Evolutionary conservation across 2,329 filamentous ascomycete species (phyloP).

Genomic region (Cercospora nicotianae): DNA sequence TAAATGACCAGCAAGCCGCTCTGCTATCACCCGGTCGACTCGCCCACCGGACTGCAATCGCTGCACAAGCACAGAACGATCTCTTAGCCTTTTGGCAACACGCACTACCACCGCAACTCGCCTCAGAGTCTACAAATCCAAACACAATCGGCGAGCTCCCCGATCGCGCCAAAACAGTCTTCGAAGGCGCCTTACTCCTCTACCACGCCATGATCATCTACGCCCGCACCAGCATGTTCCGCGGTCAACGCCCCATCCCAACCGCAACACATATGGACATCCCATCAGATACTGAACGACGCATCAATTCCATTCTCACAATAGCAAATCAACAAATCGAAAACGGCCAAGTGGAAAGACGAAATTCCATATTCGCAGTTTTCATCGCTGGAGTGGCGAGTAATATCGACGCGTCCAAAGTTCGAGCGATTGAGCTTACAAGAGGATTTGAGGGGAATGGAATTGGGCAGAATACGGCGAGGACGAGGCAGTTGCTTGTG

Average conservation of each 20-base stretch:
- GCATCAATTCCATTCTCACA: constrained; percentile 48
- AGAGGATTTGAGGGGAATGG: constrained; percentile 48
- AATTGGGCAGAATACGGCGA: constrained; percentile 51
- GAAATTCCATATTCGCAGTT: constrained; percentile 54
- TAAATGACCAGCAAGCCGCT: constrained; percentile 3
- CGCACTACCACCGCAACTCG: constrained; percentile 33
- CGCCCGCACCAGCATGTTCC: constrained; percentile 56
- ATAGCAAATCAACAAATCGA: constrained; percentile 46
- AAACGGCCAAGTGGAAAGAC: constrained; percentile 43
- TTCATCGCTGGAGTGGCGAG: constrained; percentile 55
- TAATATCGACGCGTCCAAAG: constrained; percentile 45
- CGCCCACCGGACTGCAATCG: constrained; percentile 32
- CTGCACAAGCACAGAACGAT: constrained; percentile 33
- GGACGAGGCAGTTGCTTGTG: constrained; percentile 49
- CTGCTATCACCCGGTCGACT: constrained; percentile 25
- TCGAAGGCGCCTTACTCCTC: constrained; percentile 50
- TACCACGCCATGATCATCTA: constrained; percentile 54
- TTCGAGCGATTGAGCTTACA: constrained; percentile 51
- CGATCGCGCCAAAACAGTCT: constrained; percentile 29
- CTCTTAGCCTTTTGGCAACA: constrained; percentile 34
- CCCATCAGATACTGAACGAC: constrained; percentile 47
- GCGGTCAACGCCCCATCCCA: constrained; percentile 47
- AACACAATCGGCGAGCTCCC: constrained; percentile 36
- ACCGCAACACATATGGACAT: constrained; percentile 36
- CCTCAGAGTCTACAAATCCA: constrained; percentile 25